A percentile compares a stretch with the other conserved stretches of the same genome.
These are phyloP conservation scores for Penicillium malachiteum DNA, from an alignment of 495 filamentous ascomycete species.

Conservation along the genomic window DNA sequence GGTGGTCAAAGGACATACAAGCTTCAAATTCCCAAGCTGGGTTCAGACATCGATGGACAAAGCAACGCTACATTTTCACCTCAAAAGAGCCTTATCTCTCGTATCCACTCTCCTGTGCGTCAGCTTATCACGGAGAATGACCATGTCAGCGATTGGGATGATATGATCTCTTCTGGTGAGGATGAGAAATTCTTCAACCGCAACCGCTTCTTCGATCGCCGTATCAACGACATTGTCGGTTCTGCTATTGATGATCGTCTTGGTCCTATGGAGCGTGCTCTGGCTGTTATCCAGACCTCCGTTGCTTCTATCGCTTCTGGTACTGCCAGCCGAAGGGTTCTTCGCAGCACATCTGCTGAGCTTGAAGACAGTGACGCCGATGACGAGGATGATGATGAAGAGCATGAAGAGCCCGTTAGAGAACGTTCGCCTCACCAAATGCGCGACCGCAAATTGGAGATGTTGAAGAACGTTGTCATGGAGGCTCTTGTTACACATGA, in stretches of 20 bases:
- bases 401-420: conserved; percentile 39
- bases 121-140: conserved; percentile 64
- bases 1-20: conserved; percentile 51
- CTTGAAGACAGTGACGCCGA: conserved; percentile 85
- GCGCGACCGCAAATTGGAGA: conserved; percentile 76
- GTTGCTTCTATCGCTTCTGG: conserved; percentile 52
- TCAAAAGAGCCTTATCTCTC: conserved; percentile 36
- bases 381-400: conserved; percentile 81
- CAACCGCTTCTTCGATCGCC: conserved; percentile 79
- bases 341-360: conserved; percentile 61
- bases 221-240: conserved; percentile 81
- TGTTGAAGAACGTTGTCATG: conserved; percentile 74
- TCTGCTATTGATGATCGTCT: conserved; percentile 73
- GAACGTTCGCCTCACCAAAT: conserved; percentile 62
- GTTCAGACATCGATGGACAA: conserved; percentile 38
- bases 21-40: conserved; percentile 45
- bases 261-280: conserved; percentile 72
- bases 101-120: conserved; percentile 57
- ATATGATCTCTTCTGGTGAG: conserved; percentile 76
- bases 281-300: conserved; percentile 70
- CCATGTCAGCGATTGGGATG: conserved; percentile 87
- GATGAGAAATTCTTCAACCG: conserved; percentile 75
- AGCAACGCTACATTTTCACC: conserved; percentile 42
- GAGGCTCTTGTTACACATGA: conserved; percentile 71
- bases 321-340: conserved; percentile 35